phyloP scores from a whole-genome alignment of 2,329 filamentous ascomycete species.

The Penicillium sp. region DNA sequence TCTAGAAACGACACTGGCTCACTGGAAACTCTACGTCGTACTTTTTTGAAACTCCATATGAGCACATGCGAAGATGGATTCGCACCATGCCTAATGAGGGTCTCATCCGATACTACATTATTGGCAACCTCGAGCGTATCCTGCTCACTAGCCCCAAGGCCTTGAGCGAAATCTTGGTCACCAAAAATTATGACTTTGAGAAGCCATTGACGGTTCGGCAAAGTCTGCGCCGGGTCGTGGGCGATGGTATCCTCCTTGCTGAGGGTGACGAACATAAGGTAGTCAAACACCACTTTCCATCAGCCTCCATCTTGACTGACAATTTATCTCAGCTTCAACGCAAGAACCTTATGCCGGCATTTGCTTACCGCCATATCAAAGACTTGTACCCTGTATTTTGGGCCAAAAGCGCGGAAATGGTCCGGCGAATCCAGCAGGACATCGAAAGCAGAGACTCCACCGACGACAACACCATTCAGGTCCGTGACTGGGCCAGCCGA shows the following conservation, averaged over 20 bases:
- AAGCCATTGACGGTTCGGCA: slow-evolving; percentile 57
- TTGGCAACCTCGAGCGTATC: slow-evolving; percentile 64
- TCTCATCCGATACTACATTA: slow-evolving; percentile 63
- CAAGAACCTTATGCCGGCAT: slow-evolving; percentile 76
- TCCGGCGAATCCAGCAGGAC: slow-evolving; percentile 56
- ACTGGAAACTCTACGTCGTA: slow-evolving; percentile 46
- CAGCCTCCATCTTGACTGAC: background rate
- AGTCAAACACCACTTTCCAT: background rate
- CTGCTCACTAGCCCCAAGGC: slow-evolving; percentile 62
- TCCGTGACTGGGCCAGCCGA: slow-evolving; percentile 63
- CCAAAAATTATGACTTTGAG: slow-evolving; percentile 66
- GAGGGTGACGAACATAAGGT: slow-evolving; percentile 89
- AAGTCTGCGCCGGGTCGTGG: slow-evolving; percentile 38
- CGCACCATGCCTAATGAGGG: slow-evolving; percentile 64
- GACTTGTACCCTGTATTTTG: slow-evolving; percentile 83
- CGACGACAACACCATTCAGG: slow-evolving; percentile 51
- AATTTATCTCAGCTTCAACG: slow-evolving; percentile 53
- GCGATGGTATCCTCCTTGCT: slow-evolving; percentile 60
- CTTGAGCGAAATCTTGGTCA: slow-evolving; percentile 67
- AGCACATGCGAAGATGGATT: slow-evolving; percentile 49
- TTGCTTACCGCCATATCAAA: slow-evolving; percentile 82
- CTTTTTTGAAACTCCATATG: slow-evolving; percentile 40
- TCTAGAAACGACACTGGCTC: slow-evolving; percentile 42
- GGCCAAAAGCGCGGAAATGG: slow-evolving; percentile 69
- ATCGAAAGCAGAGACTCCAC: slow-evolving; percentile 36